Evolutionary conservation across 495 filamentous ascomycete genomes (phyloP).

Genomic region (Daldinia vernicosa): DNA sequence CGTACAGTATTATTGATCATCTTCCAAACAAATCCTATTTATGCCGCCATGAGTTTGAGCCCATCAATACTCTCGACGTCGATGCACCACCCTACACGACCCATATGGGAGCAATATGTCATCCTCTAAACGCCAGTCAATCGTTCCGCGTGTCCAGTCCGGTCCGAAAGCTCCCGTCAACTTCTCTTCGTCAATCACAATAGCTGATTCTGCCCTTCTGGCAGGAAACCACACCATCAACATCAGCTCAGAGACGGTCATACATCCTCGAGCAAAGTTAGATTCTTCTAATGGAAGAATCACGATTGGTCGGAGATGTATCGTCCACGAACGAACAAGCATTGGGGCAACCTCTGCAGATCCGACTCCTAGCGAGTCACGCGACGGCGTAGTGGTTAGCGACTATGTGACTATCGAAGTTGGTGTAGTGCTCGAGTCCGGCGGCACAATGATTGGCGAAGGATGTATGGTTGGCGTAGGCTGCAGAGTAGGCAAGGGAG

Average conservation of each 20-base stretch:
- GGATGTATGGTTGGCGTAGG: constrained; percentile 70
- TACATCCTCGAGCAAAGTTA: constrained; percentile 82
- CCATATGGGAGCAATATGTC: constrained; percentile 41
- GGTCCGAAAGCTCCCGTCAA: constrained; percentile 71
- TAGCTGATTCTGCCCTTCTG: constrained; percentile 79
- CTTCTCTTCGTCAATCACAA: constrained; percentile 73
- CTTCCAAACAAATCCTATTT: neutral
- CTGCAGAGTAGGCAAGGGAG: constrained; percentile 66
- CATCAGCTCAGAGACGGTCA: constrained; percentile 74
- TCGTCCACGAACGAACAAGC: constrained; percentile 75
- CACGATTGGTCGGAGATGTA: constrained; percentile 74
- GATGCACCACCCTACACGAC: neutral
- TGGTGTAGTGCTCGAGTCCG: constrained; percentile 67
- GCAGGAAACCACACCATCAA: constrained; percentile 76
- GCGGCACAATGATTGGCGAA: constrained; percentile 67
- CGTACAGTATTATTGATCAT: neutral
- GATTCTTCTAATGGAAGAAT: constrained; percentile 75
- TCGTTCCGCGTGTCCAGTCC: constrained; percentile 54
- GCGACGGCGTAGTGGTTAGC: constrained; percentile 59
- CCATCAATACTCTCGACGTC: constrained; percentile 5
- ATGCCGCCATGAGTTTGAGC: constrained; percentile 18
- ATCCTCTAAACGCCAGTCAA: constrained; percentile 61
- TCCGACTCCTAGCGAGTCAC: constrained; percentile 42
- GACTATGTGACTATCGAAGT: constrained; percentile 69
- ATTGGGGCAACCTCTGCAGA: constrained; percentile 61